phyloP scores from a whole-genome alignment of 2,329 filamentous ascomycete genomes.

The Trichoderma brevicompactum region DNA sequence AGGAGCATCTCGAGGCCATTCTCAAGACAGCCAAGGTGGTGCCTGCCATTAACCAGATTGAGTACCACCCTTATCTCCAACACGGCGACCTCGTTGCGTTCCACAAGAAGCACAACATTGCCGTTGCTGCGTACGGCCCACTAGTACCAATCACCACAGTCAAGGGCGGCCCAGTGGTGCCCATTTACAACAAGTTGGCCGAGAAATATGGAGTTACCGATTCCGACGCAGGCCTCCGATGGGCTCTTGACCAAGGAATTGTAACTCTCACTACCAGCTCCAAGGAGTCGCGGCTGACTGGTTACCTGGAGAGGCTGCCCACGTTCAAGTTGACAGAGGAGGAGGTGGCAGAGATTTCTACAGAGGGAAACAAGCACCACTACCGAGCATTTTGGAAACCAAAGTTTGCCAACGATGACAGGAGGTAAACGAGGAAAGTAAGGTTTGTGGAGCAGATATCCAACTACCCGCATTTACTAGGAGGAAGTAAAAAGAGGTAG shows the following conservation, averaged over 20 bases:
- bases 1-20: constrained; percentile 58
- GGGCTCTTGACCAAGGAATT: constrained; percentile 63
- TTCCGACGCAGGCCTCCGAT: constrained; percentile 62
- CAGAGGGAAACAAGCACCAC: constrained; percentile 63
- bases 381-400: constrained; percentile 62
- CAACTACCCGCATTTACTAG: no score
- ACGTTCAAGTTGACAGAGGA: constrained; percentile 62
- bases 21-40: constrained; percentile 62
- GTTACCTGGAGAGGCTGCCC: constrained; percentile 56
- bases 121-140: constrained; percentile 59
- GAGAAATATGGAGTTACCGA: constrained; percentile 62
- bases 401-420: constrained; percentile 58
- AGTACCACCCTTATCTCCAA: constrained; percentile 77
- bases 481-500: no score
- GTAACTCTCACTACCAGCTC: constrained; percentile 64
- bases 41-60: constrained; percentile 79
- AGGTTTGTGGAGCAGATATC: background rate
- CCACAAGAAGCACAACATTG: constrained; percentile 61
- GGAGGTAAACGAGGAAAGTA: constrained; percentile 34
- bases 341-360: constrained; percentile 61
- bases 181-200: constrained; percentile 54
- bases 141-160: constrained; percentile 56
- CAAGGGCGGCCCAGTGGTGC: constrained; percentile 58
- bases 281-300: constrained; percentile 60
- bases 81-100: constrained; percentile 63